phyloP scores from a whole-genome alignment of 352 stramenopile species.

The Globisporangium carolinianum region DNA sequence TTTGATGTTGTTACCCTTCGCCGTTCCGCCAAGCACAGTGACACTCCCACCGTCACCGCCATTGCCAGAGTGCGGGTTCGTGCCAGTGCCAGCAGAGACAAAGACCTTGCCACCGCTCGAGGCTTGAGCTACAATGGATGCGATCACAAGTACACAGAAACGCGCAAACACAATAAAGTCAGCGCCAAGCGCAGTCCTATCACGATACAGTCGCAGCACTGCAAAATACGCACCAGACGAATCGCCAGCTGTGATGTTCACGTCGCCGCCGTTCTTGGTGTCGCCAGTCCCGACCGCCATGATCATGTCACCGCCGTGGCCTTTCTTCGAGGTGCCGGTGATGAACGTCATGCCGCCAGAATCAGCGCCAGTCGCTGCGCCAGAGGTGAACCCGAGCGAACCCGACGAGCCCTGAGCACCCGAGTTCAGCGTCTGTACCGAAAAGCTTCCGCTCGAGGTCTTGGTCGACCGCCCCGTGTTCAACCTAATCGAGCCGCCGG shows the following conservation, averaged over 20 bases:
- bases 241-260: conserved; percentile 66
- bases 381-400: conserved; percentile 30
- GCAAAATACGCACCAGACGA: conserved; percentile 30
- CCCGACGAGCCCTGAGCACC: conserved; percentile 44
- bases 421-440: conserved; percentile 52
- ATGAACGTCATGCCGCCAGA: conserved; percentile 26
- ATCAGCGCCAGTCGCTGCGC: conserved; percentile 22
- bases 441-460: conserved; percentile 50
- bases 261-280: conserved; percentile 32
- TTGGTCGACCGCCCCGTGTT: conserved; percentile 48
- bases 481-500: conserved; percentile 40
- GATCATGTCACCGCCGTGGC: conserved; percentile 35
- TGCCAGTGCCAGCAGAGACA: conserved; percentile 46
- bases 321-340: conserved; percentile 29
- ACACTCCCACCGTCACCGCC: conserved; percentile 56
- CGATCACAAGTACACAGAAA: too few relatives aligned
- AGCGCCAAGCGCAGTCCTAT: too few relatives aligned
- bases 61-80: conserved; percentile 32
- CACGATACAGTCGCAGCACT: too few relatives aligned
- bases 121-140: conserved; percentile 19
- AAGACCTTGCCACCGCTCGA: conserved; percentile 37
- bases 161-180: not conserved
- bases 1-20: conserved; percentile 30
- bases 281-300: conserved; percentile 25
- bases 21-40: conserved; percentile 47